Evolutionary conservation across 192 early-diverging fungal genomes (phyloP).

Genomic region (Linderina pennispora): DNA sequence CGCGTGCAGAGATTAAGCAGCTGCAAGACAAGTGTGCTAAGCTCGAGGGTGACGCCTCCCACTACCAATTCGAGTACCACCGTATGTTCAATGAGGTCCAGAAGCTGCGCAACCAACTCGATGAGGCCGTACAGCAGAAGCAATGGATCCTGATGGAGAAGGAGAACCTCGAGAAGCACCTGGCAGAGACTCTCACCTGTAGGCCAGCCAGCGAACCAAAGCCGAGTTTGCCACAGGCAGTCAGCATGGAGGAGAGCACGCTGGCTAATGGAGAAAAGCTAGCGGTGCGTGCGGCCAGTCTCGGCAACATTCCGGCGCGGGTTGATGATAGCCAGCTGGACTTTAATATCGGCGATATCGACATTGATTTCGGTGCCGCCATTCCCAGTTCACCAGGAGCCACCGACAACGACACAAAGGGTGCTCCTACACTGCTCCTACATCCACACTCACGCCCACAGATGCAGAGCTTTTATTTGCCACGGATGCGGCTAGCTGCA

Average conservation of each 20-base stretch:
- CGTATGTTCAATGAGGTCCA: slow-evolving; percentile 18
- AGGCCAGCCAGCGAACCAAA: no score
- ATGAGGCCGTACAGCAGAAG: neutral
- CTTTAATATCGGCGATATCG: neutral
- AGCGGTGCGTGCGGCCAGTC: no score
- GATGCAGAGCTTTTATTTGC: neutral
- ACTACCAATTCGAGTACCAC: slow-evolving; percentile 1
- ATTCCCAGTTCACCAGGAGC: no score
- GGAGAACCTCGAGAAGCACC: neutral
- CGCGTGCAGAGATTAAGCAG: neutral
- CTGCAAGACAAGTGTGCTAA: neutral
- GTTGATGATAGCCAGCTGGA: no score
- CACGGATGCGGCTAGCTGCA: slow-evolving; percentile 10
- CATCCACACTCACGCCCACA: no score
- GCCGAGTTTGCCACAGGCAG: no score
- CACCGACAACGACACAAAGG: no score
- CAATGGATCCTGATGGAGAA: slow-evolving; percentile 19
- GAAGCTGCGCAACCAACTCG: slow-evolving; percentile 7
- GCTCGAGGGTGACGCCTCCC: slow-evolving; percentile 5
- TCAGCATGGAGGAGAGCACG: no score
- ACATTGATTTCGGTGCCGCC: no score
- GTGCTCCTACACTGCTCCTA: no score
- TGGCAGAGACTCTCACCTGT: no score
- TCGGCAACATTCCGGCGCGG: neutral
- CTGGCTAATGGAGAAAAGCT: no score